Conservation (phyloP, 371 early-diverging fungal species). For the Choanephora cucurbitarum region DNA sequence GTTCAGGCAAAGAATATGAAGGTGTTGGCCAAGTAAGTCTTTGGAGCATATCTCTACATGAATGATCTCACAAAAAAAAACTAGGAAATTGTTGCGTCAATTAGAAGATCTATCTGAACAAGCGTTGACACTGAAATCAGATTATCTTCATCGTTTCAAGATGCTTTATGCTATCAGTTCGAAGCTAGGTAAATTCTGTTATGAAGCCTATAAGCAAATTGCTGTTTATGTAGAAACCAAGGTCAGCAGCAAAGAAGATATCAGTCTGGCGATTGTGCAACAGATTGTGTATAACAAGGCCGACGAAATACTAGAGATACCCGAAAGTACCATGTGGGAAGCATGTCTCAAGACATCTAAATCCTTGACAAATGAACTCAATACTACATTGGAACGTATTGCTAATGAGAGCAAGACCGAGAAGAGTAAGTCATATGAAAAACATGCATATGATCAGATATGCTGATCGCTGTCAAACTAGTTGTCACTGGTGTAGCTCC, state of each 20-base stretch:
- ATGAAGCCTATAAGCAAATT: slow-evolving; percentile 40
- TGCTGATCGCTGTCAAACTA: slow-evolving; percentile 18
- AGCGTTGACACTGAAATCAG: slow-evolving; percentile 55
- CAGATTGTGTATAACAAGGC: slow-evolving; percentile 52
- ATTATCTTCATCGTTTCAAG: slow-evolving; percentile 52
- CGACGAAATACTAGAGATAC: slow-evolving; percentile 54
- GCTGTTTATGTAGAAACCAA: slow-evolving; percentile 31
- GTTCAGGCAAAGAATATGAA: slow-evolving; percentile 67
- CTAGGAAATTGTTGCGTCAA: slow-evolving; percentile 65
- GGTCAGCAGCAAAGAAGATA: slow-evolving; percentile 46
- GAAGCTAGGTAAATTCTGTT: slow-evolving; percentile 53
- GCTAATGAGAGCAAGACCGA: slow-evolving; percentile 49
- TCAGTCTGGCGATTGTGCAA: slow-evolving; percentile 48
- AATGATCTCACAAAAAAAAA: too few species aligned
- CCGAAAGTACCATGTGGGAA: slow-evolving; percentile 65
- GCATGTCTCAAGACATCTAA: slow-evolving; percentile 56
- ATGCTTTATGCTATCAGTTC: slow-evolving; percentile 53
- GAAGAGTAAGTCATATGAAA: slow-evolving; percentile 39
- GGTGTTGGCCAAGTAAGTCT: slow-evolving; percentile 50
- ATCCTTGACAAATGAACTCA: slow-evolving; percentile 51
- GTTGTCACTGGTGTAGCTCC: slow-evolving; percentile 62
- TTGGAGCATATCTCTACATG: neutral
- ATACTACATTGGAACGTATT: slow-evolving; percentile 38
- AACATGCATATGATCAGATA: too few species aligned
- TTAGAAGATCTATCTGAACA: slow-evolving; percentile 67